Evolutionary conservation across 73 alveolate genomes (phyloP).

Genomic region (Uronychia setigera): DNA sequence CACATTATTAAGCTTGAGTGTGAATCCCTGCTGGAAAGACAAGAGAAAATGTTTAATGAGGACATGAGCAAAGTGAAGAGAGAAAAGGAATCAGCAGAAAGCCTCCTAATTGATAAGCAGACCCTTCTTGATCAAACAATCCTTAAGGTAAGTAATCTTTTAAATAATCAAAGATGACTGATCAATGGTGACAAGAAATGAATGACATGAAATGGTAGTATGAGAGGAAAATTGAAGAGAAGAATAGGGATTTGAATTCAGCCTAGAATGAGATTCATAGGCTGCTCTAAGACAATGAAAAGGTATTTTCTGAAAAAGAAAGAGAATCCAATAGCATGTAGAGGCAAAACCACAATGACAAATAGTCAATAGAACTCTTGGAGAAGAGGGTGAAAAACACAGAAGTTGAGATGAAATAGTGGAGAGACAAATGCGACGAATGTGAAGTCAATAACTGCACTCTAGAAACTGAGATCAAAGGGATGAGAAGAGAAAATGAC

Average conservation of each 20-base stretch:
- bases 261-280: neutral
- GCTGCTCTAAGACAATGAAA: neutral
- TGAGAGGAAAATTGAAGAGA: neutral
- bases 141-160: neutral
- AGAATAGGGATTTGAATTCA: neutral
- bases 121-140: neutral
- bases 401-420: neutral
- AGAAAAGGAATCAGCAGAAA: neutral
- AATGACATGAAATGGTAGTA: neutral
- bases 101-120: neutral
- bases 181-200: neutral
- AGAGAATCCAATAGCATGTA: neutral
- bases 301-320: neutral
- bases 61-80: neutral
- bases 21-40: neutral
- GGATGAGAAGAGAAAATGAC: neutral
- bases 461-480: neutral
- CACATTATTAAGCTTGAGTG: too few species aligned
- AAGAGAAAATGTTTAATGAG: neutral
- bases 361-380: neutral
- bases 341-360: neutral
- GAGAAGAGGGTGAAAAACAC: neutral
- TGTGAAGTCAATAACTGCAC: neutral
- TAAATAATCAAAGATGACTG: neutral
- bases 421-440: neutral